Evolutionary conservation across 225 moss, liverwort and hornwort species (phyloP).

Genomic region (Rhytidiadelphus loreus): DNA sequence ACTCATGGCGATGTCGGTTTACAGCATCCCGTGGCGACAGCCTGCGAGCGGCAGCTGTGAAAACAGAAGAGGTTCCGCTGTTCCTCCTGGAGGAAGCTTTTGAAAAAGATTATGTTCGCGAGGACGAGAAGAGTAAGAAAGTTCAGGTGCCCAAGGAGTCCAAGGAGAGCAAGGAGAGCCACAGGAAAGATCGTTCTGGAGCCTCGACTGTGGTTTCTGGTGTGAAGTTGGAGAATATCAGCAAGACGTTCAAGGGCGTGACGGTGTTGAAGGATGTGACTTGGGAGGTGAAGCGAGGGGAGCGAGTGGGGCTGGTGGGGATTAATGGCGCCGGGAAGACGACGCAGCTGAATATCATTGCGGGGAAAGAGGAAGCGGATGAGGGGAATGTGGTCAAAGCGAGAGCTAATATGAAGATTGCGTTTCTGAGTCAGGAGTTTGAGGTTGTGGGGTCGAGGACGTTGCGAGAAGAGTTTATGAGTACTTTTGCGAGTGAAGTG

Average conservation of each 20-base stretch:
- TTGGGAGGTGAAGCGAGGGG: constrained; percentile 44
- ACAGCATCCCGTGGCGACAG: background rate
- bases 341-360: constrained; percentile 46
- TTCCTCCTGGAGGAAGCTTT: constrained; percentile 26
- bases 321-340: constrained; percentile 49
- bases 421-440: constrained; percentile 41
- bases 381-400: constrained; percentile 31
- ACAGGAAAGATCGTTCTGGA: constrained; percentile 3
- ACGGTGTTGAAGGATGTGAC: constrained; percentile 32
- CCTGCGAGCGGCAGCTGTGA: constrained; percentile 12
- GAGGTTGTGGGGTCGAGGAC: constrained; percentile 38
- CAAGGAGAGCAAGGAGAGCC: background rate
- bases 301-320: constrained; percentile 36
- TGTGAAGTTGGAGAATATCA: constrained; percentile 34
- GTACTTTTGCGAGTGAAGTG: constrained; percentile 17
- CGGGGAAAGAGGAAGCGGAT: constrained; percentile 31
- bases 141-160: background rate
- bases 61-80: constrained; percentile 4
- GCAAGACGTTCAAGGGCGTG: constrained; percentile 37
- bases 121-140: background rate
- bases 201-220: constrained; percentile 26
- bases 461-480: constrained; percentile 37
- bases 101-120: constrained; percentile 8
- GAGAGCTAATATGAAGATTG: constrained; percentile 39
- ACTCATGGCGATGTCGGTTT: constrained; percentile 4